phyloP scores from a whole-genome alignment of 805 yeast genomes.

The Cyberlindnera americana region DNA sequence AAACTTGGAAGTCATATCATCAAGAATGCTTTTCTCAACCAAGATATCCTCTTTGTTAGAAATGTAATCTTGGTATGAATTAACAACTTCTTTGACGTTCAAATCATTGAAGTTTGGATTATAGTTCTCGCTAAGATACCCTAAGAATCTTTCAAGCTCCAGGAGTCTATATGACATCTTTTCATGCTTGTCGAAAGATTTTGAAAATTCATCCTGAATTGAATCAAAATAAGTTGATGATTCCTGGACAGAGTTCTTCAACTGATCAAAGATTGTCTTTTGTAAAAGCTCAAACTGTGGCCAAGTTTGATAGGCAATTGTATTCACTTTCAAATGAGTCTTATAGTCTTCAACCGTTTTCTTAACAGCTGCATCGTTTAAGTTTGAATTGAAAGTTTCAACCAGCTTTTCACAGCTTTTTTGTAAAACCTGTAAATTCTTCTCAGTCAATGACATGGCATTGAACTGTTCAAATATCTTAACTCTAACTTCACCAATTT shows the following conservation, averaged over 20 bases:
- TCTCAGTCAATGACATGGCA: conserved; percentile 21
- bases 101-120: conserved; percentile 77
- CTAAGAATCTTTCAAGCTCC: conserved; percentile 42
- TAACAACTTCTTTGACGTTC: conserved; percentile 62
- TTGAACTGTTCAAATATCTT: conserved; percentile 19
- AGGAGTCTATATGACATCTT: conserved; percentile 21
- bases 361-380: conserved; percentile 86
- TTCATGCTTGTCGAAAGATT: conserved; percentile 13
- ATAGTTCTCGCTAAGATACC: conserved; percentile 47
- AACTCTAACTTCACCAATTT: conserved; percentile 10
- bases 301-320: conserved; percentile 3
- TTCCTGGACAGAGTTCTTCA: conserved; percentile 1
- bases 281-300: conserved; percentile 1
- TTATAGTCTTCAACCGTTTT: conserved; percentile 51
- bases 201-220: conserved; percentile 7
- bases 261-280: neutral
- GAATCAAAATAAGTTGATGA: conserved; percentile 2
- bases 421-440: conserved; percentile 25
- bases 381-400: conserved; percentile 69
- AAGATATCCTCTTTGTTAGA: conserved; percentile 11
- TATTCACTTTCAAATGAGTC: conserved; percentile 10
- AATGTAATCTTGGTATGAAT: conserved; percentile 45
- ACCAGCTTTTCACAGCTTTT: conserved; percentile 45
- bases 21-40: neutral
- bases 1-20: neutral